Evolutionary conservation across 139 green algal species (phyloP).

Genomic region (Nannochloris sp.): DNA sequence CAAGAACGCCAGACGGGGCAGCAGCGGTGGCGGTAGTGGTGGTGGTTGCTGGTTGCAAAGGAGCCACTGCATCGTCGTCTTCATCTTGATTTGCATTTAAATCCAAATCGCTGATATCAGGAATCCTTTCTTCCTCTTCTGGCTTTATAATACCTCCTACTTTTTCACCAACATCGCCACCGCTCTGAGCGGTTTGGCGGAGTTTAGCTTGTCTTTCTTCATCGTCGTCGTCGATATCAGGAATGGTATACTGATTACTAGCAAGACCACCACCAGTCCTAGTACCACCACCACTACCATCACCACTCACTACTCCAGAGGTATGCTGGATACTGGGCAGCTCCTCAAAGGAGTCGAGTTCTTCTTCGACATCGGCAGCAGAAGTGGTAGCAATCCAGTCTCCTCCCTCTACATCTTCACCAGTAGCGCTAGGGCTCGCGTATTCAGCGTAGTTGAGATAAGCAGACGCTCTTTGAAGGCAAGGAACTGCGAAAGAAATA

Average conservation of each 20-base stretch:
- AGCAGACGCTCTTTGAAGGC: conserved; percentile 57
- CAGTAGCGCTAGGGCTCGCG: background rate
- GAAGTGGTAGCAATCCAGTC: background rate
- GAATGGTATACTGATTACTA: background rate
- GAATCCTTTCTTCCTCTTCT: conserved; percentile 54
- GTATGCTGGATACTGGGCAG: too few species aligned
- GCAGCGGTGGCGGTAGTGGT: background rate
- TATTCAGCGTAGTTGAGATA: conserved; percentile 6
- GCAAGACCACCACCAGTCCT: too few species aligned
- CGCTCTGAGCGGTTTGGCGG: too few species aligned
- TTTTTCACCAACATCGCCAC: background rate
- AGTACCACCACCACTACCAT: too few species aligned
- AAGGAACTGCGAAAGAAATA: conserved; percentile 59
- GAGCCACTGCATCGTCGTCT: conserved; percentile 45
- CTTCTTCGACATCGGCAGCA: background rate
- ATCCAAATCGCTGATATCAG: conserved; percentile 70
- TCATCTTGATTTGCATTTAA: conserved; percentile 34
- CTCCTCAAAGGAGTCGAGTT: background rate
- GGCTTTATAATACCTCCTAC: background rate
- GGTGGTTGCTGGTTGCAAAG: background rate
- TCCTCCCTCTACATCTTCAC: background rate
- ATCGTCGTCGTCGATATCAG: background rate
- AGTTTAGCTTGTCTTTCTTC: background rate
- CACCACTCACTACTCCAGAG: too few species aligned
- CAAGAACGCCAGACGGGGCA: conserved; percentile 42